A percentile compares a stretch with the other conserved stretches of the same genome.
phyloP scores from a whole-genome alignment of 345 rosid species.

The Microcos paniculata region DNA sequence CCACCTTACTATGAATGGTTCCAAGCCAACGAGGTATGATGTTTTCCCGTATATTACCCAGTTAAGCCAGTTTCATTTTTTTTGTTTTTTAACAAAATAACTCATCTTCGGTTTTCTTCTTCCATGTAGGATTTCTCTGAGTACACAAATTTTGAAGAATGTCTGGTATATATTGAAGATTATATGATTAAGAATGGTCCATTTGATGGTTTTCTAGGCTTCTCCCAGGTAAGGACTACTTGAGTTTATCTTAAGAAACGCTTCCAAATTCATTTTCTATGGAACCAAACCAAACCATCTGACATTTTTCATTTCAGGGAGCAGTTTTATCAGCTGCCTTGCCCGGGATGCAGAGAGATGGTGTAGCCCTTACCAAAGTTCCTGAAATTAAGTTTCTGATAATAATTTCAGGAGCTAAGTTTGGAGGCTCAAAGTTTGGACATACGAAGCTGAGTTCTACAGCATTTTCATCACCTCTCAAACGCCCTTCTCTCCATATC shows the following conservation, averaged over 20 bases:
- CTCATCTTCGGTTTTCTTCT: not conserved
- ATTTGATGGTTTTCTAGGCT: conserved; percentile 51
- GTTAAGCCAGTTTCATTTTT: not conserved
- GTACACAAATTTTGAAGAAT: conserved; percentile 43
- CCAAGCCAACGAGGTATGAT: conserved; percentile 35
- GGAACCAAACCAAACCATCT: not conserved
- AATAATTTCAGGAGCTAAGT: conserved; percentile 1
- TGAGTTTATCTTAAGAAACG: not conserved
- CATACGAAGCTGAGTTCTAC: not conserved
- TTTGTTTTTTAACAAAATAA: not conserved
- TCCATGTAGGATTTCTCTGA: conserved; percentile 33
- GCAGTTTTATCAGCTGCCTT: conserved; percentile 42
- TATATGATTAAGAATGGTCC: conserved; percentile 47
- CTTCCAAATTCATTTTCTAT: not conserved
- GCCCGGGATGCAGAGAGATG: conserved; percentile 44
- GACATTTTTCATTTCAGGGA: conserved; percentile 26
- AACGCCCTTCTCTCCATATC: conserved; percentile 8
- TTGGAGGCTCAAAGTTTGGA: not conserved
- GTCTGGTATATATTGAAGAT: conserved; percentile 41
- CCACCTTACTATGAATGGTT: conserved; percentile 64
- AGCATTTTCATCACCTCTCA: not conserved
- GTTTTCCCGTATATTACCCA: not conserved
- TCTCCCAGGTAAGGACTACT: conserved; percentile 43
- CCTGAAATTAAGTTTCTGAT: conserved; percentile 2
- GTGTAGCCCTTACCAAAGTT: conserved; percentile 11